These are phyloP conservation scores for Alisma plantagoaquatica DNA, from an alignment of 106 monocot species.

Conservation along the genomic window DNA sequence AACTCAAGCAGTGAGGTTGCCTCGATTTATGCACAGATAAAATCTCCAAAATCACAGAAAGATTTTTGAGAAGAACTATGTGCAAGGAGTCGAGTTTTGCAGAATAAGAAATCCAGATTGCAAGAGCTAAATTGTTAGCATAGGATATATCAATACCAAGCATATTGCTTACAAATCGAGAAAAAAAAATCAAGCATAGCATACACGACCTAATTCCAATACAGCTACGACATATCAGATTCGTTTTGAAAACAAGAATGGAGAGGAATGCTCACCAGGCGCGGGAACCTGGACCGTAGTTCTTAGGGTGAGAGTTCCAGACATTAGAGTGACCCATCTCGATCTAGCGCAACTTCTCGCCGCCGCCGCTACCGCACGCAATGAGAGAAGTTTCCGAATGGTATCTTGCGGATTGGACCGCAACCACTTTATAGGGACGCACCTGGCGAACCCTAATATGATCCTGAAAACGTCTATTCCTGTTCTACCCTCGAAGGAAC, in stretches of 20 bases:
- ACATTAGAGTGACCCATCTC: slow-evolving; percentile 2
- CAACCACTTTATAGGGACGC: background rate
- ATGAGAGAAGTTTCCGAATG: background rate
- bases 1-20: slow-evolving; percentile 44
- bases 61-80: slow-evolving; percentile 46
- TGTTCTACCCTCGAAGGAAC: too few species aligned
- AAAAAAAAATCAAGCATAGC: background rate
- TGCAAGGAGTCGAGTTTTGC: slow-evolving; percentile 10
- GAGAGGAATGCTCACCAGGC: background rate
- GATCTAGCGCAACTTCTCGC: too few species aligned
- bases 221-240: too few species aligned
- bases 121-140: background rate
- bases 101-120: background rate
- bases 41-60: slow-evolving; percentile 29
- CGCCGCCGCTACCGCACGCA: too few species aligned
- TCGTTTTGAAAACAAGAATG: background rate
- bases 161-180: background rate
- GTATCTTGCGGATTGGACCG: background rate
- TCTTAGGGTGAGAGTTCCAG: slow-evolving; percentile 14
- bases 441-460: background rate
- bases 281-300: slow-evolving; percentile 13
- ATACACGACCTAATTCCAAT: too few species aligned
- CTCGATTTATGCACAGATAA: slow-evolving; percentile 41
- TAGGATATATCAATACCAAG: too few species aligned
- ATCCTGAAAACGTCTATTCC: background rate